Evolutionary conservation across 2,329 filamentous ascomycete species (phyloP).

Genomic region (Fusarium torulosum): DNA sequence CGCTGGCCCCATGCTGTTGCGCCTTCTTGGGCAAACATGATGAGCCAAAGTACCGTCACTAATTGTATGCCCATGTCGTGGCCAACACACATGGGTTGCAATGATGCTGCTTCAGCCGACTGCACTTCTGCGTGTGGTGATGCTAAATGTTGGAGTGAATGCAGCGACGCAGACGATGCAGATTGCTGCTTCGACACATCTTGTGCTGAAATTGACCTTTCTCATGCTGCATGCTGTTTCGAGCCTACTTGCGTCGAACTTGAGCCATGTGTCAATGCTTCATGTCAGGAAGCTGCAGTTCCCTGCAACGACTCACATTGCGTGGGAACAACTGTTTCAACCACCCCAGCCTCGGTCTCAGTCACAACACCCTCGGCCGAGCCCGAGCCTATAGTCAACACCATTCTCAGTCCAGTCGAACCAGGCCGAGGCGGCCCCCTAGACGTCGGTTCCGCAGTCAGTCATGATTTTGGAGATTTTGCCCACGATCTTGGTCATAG

Average conservation of each 20-base stretch:
- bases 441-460: conserved; percentile 27
- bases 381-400: conserved; percentile 39
- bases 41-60: conserved; percentile 25
- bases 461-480: conserved; percentile 22
- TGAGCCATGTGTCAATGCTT: conserved; percentile 56
- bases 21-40: conserved; percentile 37
- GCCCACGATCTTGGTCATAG: conserved; percentile 19
- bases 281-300: conserved; percentile 48
- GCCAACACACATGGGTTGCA: conserved; percentile 41
- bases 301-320: conserved; percentile 55
- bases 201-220: conserved; percentile 48
- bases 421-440: conserved; percentile 18
- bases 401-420: conserved; percentile 36
- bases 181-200: conserved; percentile 55
- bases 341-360: conserved; percentile 47
- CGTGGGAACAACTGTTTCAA: conserved; percentile 46
- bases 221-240: conserved; percentile 45
- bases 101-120: conserved; percentile 51
- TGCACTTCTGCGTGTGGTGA: conserved; percentile 54
- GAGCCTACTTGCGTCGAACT: conserved; percentile 51
- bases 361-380: conserved; percentile 50
- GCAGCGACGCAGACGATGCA: conserved; percentile 48
- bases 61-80: conserved; percentile 38
- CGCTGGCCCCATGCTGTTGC: conserved; percentile 26
- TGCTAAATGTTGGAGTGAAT: conserved; percentile 52